Evolutionary conservation across 768 basidiomycete species (phyloP), one percentile per base, ranked within the genome.

Genomic region (Tylopilus vinaceipallidus): DNA sequence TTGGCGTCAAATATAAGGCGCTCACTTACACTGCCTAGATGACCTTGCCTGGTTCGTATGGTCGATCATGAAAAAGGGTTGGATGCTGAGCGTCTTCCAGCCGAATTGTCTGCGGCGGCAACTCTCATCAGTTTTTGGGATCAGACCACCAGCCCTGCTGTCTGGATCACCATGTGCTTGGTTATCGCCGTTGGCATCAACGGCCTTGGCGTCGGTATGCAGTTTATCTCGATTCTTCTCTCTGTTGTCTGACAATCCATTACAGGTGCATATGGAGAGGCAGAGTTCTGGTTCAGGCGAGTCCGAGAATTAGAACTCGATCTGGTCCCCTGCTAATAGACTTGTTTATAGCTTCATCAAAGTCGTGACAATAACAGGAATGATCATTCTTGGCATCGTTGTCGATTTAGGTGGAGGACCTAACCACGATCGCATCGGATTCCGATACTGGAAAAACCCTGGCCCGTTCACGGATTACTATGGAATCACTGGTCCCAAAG

Each of bases 391-490:
- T 14, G 78, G 79, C 3, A 68, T 81, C 45, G 55, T 82, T 4
- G 61, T 66, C 24, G 65, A 82, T 51, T 70, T 81, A 5, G 82
- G 82, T 24, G 83, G 82, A 32, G 80, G 75, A 0, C 79, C 82
- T 7, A 70, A 69, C 13, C 74, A 75, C 34, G 78, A 82, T 52
- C 73, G 80, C 24, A 67, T 78, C 45, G 81, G 65, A 0, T 75
- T 75, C 55, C 71, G 72, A 2, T 77, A 72, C 62, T 76, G 73
- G 74, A 72, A 66, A 42, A 42, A 82, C 44, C 84, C 83, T 0
- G 84, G 84, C 1, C 78, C 83, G 0, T 79, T 86, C 56, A 71
- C 69, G 1, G 69, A 82, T 52, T 77, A 52, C 47, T 10, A 69
- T 32, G 62, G 57, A 3, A 67, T 72, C 35, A 45, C 58, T 23